A percentile compares a stretch with the other conserved stretches of the same genome.
Conservation (phyloP, 164 flowering plant species). For the Magnolia changhungtana region DNA sequence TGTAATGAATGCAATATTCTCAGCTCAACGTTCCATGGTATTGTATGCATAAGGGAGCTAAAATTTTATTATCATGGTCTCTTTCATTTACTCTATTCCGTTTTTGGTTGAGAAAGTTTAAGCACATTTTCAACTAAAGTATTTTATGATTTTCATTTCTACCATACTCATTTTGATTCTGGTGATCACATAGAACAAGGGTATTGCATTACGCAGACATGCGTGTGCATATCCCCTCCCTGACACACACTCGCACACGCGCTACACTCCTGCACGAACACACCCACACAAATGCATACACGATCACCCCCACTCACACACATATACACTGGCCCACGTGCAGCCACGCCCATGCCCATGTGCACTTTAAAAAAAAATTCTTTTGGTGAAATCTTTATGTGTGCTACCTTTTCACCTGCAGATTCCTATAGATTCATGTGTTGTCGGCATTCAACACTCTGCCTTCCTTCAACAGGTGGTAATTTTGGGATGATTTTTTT, state of each 20-base stretch:
- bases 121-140: background rate
- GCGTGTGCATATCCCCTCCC: too few species aligned
- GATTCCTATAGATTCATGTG: constrained; percentile 97
- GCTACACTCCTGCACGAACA: too few species aligned
- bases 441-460: constrained; percentile 78
- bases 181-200: background rate
- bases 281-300: too few species aligned
- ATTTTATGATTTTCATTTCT: background rate
- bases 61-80: background rate
- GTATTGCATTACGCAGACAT: background rate
- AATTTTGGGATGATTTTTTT: background rate
- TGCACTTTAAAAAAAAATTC: background rate
- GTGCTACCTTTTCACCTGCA: constrained; percentile 22
- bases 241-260: too few species aligned
- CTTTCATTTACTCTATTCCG: background rate
- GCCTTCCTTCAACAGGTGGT: constrained; percentile 96
- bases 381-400: background rate
- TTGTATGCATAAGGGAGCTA: constrained; percentile 2
- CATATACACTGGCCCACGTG: too few species aligned
- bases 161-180: background rate
- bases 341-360: background rate
- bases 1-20: constrained; percentile 95
- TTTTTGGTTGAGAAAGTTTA: background rate
- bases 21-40: constrained; percentile 98
- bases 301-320: too few species aligned